Evolutionary conservation across 2,329 filamentous ascomycete species (phyloP), one percentile per base, ranked within the genome.

Genomic region (Tolypocladium cylindrosporum): DNA sequence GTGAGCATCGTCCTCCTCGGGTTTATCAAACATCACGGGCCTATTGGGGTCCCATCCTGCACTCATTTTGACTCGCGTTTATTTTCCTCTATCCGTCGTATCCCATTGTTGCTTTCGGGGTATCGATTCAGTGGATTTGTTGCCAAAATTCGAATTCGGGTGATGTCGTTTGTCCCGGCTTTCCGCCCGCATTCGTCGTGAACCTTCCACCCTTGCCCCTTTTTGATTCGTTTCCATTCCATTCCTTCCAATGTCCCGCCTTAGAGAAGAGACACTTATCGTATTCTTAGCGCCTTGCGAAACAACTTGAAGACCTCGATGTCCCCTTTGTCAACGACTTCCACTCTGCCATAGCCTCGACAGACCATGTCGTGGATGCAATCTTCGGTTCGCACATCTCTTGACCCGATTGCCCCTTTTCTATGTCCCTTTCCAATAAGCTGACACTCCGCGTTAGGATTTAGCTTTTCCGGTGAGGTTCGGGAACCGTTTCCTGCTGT

Each of bases 401-500:
- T 10, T 43, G 34, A 24, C n/a, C 14, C 42, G 14, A 31, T 14
- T 39, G 43, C 24, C 58, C 51, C 21, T 43, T 43, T 24, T 14
- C 42, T 43, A 8, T 43, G 42, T 6, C 45, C n/a, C 9, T 54
- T 16, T 40, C 56, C 53, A 34, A n/a, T 51, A 16, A 24, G 9
- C 57, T 61, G 36, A 62, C 54, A n/a, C 7, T 11, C 14, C 13
- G 14, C 27, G 2, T 21, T 41, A 88, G 88, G 90, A 9, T 99
- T 99, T 76, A 94, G 89, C 60, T 99, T 99, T 75, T 87, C 86
- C 1, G 93, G 92, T 8, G 87, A 94, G 63, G 87, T 99, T 56
- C 86, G 94, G n/a, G 90, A 96, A 63, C 94, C 94, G 1, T 99
- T 97, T 68, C 86, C 87, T 0, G 79, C 80, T 0, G 88, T 97